Conservation (phyloP, 441 rosid species). For the Capsella rubella region DNA sequence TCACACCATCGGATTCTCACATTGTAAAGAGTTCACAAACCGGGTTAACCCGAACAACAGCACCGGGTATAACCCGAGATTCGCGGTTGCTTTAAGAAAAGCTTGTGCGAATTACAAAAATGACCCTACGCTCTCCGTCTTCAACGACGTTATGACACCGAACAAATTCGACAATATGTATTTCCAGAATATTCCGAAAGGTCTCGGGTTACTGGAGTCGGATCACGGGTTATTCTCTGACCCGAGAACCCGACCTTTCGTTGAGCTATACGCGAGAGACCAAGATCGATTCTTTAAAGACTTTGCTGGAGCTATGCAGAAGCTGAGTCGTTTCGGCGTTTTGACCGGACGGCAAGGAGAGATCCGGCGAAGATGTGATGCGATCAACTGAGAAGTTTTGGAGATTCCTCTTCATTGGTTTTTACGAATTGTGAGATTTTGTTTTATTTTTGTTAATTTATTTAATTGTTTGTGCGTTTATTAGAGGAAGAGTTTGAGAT, state of each 20-base stretch:
- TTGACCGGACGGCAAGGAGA: slow-evolving; percentile 69
- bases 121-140: slow-evolving; percentile 70
- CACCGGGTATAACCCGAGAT: slow-evolving; percentile 62
- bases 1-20: slow-evolving; percentile 74
- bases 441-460: not conserved
- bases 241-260: slow-evolving; percentile 57
- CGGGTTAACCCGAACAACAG: slow-evolving; percentile 44
- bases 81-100: slow-evolving; percentile 56
- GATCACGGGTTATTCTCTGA: slow-evolving; percentile 62
- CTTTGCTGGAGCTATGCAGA: slow-evolving; percentile 64
- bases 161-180: slow-evolving; percentile 72
- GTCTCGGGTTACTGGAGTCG: slow-evolving; percentile 63
- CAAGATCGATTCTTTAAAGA: slow-evolving; percentile 58
- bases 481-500: not conserved
- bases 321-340: slow-evolving; percentile 61
- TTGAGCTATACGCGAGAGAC: slow-evolving; percentile 59
- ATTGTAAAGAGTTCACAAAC: slow-evolving; percentile 62
- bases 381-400: slow-evolving; percentile 50
- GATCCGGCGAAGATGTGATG: slow-evolving; percentile 72
- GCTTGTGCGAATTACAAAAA: slow-evolving; percentile 54
- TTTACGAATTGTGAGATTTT: not conserved
- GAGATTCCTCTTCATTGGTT: not conserved
- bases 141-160: slow-evolving; percentile 72
- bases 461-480: not conserved
- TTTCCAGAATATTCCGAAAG: slow-evolving; percentile 65